Base-by-base conservation (phyloP, 306 rosid genomes). In the Ceratonia siliqua region DNA sequence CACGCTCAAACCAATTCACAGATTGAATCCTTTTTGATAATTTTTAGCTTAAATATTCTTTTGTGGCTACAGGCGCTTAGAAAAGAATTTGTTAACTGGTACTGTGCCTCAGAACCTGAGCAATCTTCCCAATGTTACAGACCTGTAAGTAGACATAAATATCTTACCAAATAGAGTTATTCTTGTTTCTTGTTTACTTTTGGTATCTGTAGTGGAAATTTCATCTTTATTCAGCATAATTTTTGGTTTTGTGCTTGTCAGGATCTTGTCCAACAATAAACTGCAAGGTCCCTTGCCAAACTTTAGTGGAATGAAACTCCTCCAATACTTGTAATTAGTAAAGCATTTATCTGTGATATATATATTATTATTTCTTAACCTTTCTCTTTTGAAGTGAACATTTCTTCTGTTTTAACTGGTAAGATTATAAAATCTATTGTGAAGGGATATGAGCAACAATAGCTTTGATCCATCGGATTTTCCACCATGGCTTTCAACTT, bases 371-470 rank as follows among this genome's bases (percentile, higher is more conserved):
- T 48, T 48, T 2, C 3, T 4, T 8, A 20, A 9, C 20, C 20
- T 53, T 22, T 49, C 22, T 25, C 53, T 54, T 20, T 76, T 27
- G 13, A 6, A 53, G 46, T 63, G 21, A 53, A 53, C 42, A 18
- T 22, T 48, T 12, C 65, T 50, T 21, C 72, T 42, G 39, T 42
- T 27, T 55, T 22, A n/a, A 24, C 14, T 17, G 32, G 17, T 32
- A 28, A 75, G 36, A 46, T 61, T 25, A n/a, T 56, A 2, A 13
- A 27, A 61, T 53, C 56, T 62, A 24, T 72, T 79, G 22, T 81
- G 78, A 73, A 85, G 91, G 64, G 89, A 89, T 42, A 22, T 85
- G 81, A 89, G 94, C 85, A 89, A 85, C 74, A 89, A 84, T 27
- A 80, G 67, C 46, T 86, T 89, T 65, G 65, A 62, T 12, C 41